Conservation (phyloP, 169 alveolate genomes). For the Besnoitia besnoiti region DNA sequence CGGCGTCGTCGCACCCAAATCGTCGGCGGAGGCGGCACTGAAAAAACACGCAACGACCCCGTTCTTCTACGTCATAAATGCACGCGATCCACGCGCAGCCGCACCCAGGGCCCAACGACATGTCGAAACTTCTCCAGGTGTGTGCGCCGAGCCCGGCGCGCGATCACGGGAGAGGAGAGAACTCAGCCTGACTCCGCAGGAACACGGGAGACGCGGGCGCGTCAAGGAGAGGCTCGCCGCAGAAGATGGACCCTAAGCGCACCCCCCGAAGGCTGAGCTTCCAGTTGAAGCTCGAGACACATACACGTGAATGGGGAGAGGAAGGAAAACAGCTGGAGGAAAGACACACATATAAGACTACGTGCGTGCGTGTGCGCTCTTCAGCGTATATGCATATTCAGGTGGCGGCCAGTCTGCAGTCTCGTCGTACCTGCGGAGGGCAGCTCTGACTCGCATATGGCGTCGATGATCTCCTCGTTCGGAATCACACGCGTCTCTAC, state of each 20-base stretch:
- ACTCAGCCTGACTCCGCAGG: too few species aligned
- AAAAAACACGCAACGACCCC: too few species aligned
- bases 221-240: background rate
- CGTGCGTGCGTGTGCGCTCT: background rate
- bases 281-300: too few species aligned
- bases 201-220: too few species aligned
- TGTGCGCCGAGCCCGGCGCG: too few species aligned
- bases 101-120: too few species aligned
- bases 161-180: too few species aligned
- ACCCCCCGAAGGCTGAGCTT: background rate
- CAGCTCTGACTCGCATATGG: constrained; percentile 26
- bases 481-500: constrained; percentile 38
- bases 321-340: background rate
- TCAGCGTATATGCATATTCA: background rate
- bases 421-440: constrained; percentile 34
- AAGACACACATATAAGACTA: background rate
- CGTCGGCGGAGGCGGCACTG: constrained; percentile 27
- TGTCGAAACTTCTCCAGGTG: too few species aligned
- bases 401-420: background rate
- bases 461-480: background rate
- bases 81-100: too few species aligned
- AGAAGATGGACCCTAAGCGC: background rate
- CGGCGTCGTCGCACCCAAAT: constrained; percentile 17
- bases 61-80: too few species aligned
- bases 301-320: background rate